Evolutionary conservation across 495 filamentous ascomycete species (phyloP).

Genomic region (Penicillium salamii): DNA sequence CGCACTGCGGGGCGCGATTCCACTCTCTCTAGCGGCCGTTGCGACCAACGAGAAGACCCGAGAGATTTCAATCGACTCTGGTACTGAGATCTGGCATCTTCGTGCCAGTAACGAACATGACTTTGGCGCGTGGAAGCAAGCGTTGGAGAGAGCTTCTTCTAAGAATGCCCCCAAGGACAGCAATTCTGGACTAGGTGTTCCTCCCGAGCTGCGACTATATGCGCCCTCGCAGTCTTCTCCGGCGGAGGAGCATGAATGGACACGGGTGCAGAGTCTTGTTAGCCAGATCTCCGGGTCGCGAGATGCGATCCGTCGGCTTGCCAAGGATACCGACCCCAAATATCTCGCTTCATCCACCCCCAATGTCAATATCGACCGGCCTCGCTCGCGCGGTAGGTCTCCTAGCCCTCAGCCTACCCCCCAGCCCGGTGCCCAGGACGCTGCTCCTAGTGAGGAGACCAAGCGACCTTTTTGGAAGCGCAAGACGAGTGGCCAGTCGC

Average conservation of each 20-base stretch:
- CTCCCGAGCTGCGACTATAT: constrained; percentile 31
- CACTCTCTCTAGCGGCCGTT: constrained; percentile 84
- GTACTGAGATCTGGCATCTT: constrained; percentile 97
- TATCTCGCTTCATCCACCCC: constrained; percentile 33
- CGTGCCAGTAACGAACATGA: constrained; percentile 76
- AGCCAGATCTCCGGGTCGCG: constrained; percentile 80
- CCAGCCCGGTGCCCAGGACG: constrained; percentile 16
- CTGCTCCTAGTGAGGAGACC: constrained; percentile 34
- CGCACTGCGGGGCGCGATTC: constrained; percentile 86
- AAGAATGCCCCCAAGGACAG: constrained; percentile 25
- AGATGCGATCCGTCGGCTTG: constrained; percentile 81
- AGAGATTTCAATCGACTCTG: constrained; percentile 95
- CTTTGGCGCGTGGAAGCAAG: constrained; percentile 81
- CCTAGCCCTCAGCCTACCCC: constrained; percentile 33
- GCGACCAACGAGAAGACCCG: constrained; percentile 80
- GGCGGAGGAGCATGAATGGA: constrained; percentile 80
- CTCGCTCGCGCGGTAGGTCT: constrained; percentile 33
- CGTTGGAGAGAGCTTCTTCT: constrained; percentile 72
- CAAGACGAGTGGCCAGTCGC: constrained; percentile 57
- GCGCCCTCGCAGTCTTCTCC: constrained; percentile 25
- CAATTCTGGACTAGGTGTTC: constrained; percentile 7
- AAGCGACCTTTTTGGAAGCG: constrained; percentile 83
- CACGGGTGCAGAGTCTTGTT: constrained; percentile 75
- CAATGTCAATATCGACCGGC: constrained; percentile 14
- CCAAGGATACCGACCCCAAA: constrained; percentile 76